phyloP scores from a whole-genome alignment of 805 yeast species.

The Kodamaea nitidulidarum region DNA sequence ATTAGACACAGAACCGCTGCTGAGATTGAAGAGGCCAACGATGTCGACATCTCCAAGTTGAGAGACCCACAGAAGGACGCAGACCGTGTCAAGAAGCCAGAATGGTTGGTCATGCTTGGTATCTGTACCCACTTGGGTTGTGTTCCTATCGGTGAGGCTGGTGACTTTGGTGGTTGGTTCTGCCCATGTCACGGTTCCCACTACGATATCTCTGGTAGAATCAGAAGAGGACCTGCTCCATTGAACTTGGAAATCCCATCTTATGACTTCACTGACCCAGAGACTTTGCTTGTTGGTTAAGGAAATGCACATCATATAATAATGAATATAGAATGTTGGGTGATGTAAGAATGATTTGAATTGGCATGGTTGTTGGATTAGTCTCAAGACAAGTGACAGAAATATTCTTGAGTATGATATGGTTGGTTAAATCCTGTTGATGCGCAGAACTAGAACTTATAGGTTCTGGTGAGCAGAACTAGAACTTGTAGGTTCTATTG shows the following conservation, averaged over 20 bases:
- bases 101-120: conserved; percentile 99
- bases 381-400: no score
- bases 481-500: no score
- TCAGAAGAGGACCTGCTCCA: conserved; percentile 99
- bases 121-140: conserved; percentile 99
- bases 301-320: conserved; percentile 2
- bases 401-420: no score
- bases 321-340: conserved; percentile 1
- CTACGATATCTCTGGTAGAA: conserved; percentile 99
- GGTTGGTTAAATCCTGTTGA: no score
- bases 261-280: conserved; percentile 73
- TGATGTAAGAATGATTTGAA: background rate
- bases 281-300: conserved; percentile 87
- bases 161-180: conserved; percentile 99
- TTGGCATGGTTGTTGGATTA: no score
- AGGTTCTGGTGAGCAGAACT: no score
- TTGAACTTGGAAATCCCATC: conserved; percentile 94
- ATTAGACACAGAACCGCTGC: conserved; percentile 95
- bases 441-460: no score
- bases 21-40: conserved; percentile 93
- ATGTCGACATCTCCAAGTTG: conserved; percentile 66
- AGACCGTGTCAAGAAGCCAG: conserved; percentile 93
- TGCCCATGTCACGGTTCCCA: conserved; percentile 99
- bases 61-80: conserved; percentile 94
- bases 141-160: conserved; percentile 99